Evolutionary conservation across 1,284 basidiomycete species (phyloP).

Genomic region (Takashimella koratensis): DNA sequence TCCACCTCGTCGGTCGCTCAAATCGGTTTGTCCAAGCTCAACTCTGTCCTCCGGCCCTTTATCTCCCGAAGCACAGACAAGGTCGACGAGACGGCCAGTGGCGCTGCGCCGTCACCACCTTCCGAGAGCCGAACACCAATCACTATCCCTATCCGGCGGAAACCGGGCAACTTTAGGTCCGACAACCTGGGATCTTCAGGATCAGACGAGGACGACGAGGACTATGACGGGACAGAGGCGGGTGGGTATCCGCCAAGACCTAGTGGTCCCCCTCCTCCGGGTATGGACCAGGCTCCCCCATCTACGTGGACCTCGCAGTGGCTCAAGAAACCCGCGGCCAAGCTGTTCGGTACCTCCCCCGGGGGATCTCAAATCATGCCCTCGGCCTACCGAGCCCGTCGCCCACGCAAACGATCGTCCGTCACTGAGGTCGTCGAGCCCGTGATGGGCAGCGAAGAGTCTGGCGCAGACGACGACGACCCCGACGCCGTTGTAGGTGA

Average conservation of each 20-base stretch:
- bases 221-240: slow-evolving; percentile 12
- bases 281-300: slow-evolving; percentile 17
- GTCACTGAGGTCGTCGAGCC: slow-evolving; percentile 28
- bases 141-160: background rate
- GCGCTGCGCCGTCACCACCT: background rate
- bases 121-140: background rate
- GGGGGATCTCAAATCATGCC: slow-evolving; percentile 6
- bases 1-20: background rate
- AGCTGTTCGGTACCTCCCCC: slow-evolving; percentile 34
- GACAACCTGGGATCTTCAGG: background rate
- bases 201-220: background rate
- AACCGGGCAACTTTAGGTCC: background rate
- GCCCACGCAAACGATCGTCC: slow-evolving; percentile 5
- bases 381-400: background rate
- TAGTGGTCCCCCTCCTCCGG: slow-evolving; percentile 28
- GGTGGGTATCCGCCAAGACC: slow-evolving; percentile 43
- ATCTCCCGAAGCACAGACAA: slow-evolving; percentile 11
- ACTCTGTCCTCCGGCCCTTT: slow-evolving; percentile 32
- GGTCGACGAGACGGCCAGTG: slow-evolving; percentile 1
- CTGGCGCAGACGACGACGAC: slow-evolving; percentile 11
- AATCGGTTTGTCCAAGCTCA: slow-evolving; percentile 18
- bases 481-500: slow-evolving; percentile 3
- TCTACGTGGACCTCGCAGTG: slow-evolving; percentile 28
- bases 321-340: slow-evolving; percentile 40
- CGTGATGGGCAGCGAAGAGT: background rate